phyloP scores from a whole-genome alignment of 2,329 filamentous ascomycete species.

The Tolypocladium endophyticum region DNA sequence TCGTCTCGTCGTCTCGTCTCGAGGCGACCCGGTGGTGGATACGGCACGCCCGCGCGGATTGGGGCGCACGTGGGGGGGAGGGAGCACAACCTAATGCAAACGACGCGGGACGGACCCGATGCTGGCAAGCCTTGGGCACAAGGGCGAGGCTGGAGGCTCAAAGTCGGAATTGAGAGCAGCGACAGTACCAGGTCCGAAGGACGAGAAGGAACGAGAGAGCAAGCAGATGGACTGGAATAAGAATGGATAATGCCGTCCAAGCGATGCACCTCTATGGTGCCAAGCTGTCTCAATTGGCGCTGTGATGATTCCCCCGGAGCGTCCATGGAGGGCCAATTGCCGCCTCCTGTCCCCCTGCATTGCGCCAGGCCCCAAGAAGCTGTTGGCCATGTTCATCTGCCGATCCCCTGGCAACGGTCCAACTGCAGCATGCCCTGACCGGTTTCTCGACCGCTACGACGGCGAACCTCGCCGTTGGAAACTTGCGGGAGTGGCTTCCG shows the following conservation, averaged over 20 bases:
- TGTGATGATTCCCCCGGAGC: neutral
- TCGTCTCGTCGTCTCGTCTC: neutral
- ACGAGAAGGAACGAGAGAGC: neutral
- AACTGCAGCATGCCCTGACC: too few relatives aligned
- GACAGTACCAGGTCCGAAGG: neutral
- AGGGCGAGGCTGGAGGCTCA: neutral
- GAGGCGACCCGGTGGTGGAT: neutral
- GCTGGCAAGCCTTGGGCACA: neutral
- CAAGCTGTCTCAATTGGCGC: neutral
- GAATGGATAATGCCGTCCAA: neutral
- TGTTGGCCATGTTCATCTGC: neutral
- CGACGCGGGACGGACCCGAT: neutral
- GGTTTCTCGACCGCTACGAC: neutral
- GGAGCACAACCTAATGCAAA: neutral
- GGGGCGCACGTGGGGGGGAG: neutral
- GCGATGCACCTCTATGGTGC: neutral
- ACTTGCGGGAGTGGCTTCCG: neutral
- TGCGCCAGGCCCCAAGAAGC: neutral
- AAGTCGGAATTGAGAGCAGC: neutral
- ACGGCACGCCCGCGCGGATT: neutral
- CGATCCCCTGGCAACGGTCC: neutral
- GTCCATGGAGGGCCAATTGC: neutral
- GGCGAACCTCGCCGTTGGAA: neutral
- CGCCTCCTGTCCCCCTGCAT: neutral
- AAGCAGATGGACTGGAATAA: neutral